Percentiles rank a stretch among this genome's conserved stretches.
These are phyloP conservation scores for Viola odorata DNA, from an alignment of 345 rosid species.

Conservation along the genomic window DNA sequence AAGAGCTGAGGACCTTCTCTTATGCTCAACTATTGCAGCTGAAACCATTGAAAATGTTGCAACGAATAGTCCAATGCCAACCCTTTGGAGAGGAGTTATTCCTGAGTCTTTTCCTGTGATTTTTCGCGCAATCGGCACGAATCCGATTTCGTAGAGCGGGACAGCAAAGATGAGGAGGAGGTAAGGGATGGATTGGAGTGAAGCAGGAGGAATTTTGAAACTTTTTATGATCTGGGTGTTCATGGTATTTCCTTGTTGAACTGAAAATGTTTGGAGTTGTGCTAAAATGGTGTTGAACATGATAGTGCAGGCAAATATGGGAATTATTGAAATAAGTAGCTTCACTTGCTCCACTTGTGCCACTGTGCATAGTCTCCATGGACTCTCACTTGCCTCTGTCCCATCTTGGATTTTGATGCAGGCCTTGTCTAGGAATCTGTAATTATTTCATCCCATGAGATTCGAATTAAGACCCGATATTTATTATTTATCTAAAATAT, in stretches of 20 bases:
- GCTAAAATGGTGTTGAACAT: slow-evolving; percentile 20
- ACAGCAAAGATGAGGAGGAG: slow-evolving; percentile 14
- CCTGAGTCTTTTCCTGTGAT: slow-evolving; percentile 14
- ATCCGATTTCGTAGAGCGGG: slow-evolving; percentile 17
- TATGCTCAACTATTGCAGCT: slow-evolving; percentile 47
- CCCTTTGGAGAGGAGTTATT: slow-evolving; percentile 17
- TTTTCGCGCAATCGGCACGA: slow-evolving; percentile 15
- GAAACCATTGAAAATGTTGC: slow-evolving; percentile 62
- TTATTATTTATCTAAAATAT: too few relatives aligned
- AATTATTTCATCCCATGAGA: too few relatives aligned
- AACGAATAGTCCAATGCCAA: slow-evolving; percentile 49
- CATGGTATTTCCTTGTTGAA: slow-evolving; percentile 18
- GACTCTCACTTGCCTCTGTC: slow-evolving; percentile 8
- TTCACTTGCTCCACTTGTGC: slow-evolving; percentile 18
- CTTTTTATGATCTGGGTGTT: slow-evolving; percentile 4
- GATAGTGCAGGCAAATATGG: slow-evolving; percentile 19
- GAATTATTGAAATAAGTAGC: slow-evolving; percentile 14
- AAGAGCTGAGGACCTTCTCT: slow-evolving; percentile 33
- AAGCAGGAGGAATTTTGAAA: slow-evolving; percentile 19
- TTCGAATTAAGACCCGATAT: too few relatives aligned
- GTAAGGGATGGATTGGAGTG: slow-evolving; percentile 18
- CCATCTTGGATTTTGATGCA: slow-evolving; percentile 17
- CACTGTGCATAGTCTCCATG: slow-evolving; percentile 18
- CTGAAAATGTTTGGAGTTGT: slow-evolving; percentile 19
- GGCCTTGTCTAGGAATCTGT: slow-evolving; percentile 18